phyloP scores from a whole-genome alignment of 441 rosid genomes.

The Gossypium gossypioides region DNA sequence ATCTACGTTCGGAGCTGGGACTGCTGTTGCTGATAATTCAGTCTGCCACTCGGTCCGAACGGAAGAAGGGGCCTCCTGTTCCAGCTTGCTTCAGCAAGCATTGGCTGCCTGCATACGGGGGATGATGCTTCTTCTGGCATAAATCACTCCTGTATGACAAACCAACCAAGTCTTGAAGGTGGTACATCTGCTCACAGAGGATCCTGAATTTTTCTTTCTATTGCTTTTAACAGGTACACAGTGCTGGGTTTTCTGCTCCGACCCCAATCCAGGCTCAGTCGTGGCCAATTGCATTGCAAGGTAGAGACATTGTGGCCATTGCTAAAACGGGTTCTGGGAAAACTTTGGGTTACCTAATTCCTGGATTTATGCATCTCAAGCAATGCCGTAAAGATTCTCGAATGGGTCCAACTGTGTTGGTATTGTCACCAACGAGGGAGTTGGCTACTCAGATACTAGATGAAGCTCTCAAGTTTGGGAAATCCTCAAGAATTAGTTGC shows the following conservation, averaged over 20 bases:
- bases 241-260: conserved; percentile 89
- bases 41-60: conserved; percentile 67
- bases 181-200: conserved; percentile 41
- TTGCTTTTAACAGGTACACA: conserved; percentile 75
- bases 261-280: conserved; percentile 99
- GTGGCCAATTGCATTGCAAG: conserved; percentile 90
- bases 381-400: conserved; percentile 50
- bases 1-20: conserved; percentile 63
- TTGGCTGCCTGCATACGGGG: conserved; percentile 75
- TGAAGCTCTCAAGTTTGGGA: conserved; percentile 90
- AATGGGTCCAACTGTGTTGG: conserved; percentile 88
- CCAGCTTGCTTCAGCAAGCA: conserved; percentile 78
- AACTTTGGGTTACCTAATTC: conserved; percentile 89
- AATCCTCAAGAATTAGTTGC: conserved; percentile 78
- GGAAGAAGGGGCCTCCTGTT: conserved; percentile 85
- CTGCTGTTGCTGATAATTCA: conserved; percentile 75
- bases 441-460: conserved; percentile 93
- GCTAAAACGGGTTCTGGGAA: conserved; percentile 99
- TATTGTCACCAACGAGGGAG: conserved; percentile 95
- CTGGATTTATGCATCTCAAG: conserved; percentile 74
- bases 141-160: conserved; percentile 37
- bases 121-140: conserved; percentile 94
- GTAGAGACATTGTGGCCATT: conserved; percentile 90
- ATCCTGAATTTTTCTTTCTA: conserved; percentile 31
- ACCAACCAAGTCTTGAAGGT: conserved; percentile 38